Evolutionary conservation across 1,284 basidiomycete genomes (phyloP), one percentile per base, ranked within the genome.

Genomic region (Tilletia setariae): DNA sequence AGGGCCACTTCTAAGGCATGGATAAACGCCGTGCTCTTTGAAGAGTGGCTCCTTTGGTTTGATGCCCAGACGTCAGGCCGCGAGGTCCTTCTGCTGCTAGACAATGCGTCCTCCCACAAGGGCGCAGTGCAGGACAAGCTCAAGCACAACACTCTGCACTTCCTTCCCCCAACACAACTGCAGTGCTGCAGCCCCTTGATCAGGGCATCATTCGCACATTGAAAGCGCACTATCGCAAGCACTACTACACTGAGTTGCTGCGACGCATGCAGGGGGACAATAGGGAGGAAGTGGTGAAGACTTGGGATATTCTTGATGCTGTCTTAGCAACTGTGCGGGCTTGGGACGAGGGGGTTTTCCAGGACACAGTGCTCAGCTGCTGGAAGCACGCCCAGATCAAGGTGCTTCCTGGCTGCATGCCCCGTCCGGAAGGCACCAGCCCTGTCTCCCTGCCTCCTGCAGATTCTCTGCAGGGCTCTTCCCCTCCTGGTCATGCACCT

Each of bases 1-100:
- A 56, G 21, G 23, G 3, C 7, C 25, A 56, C 4, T 30, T 21
- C 53, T 8, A 40, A 63, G 43, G 35, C 32, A 30, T 63, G 53
- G 66, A 67, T 67, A n/a, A 19, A 67, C 19, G 49, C 53, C 28
- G 28, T 25, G 7, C 32, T 44, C 21, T 56, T 21, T n/a, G 23
- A 21, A 9, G 32, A 25, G 25, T 56, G 16, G 40, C 35, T 7
- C 59, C 59, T 6, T 43, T 74, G 35, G 70, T 56, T 56, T 30
- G 53, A 56, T 19, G 32, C 32, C 15, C 49, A 53, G 49, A 13
- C 8, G n/a, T 6, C 25, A 15, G 25, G 19, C 7, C 53, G 53
- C 6, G 6, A 56, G 53, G 53, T 56, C 2, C 8, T 56, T 3
- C 53, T 56, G 2, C 53, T 56, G 19, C 15, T 56, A 8, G 53